These are phyloP conservation scores for Auricularia heimuer DNA, from an alignment of 768 basidiomycete genomes.

Conservation along the genomic window DNA sequence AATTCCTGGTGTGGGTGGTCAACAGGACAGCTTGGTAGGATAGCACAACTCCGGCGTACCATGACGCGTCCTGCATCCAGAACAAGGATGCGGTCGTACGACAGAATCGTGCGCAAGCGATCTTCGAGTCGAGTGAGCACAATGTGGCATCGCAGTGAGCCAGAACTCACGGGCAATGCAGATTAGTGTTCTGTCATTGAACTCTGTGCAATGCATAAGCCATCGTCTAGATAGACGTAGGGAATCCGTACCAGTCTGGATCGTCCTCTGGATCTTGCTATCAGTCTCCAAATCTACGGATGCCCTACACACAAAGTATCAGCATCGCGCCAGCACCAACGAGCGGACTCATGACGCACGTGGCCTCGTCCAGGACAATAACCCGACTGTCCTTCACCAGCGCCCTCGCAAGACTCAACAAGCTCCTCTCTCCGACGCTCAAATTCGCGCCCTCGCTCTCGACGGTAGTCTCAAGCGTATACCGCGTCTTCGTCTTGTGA, in stretches of 20 bases:
- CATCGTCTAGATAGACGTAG: too few species aligned
- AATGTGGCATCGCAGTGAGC: not conserved
- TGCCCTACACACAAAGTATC: constrained; percentile 28
- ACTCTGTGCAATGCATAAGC: constrained; percentile 26
- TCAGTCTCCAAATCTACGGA: constrained; percentile 88
- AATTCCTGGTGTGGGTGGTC: constrained; percentile 15
- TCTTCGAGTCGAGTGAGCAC: constrained; percentile 32
- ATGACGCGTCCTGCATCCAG: constrained; percentile 72
- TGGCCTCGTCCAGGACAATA: constrained; percentile 85
- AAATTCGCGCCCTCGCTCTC: constrained; percentile 84
- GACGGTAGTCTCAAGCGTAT: constrained; percentile 73
- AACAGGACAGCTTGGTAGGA: not conserved
- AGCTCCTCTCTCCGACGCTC: constrained; percentile 70
- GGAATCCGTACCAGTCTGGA: constrained; percentile 32
- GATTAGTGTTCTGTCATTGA: constrained; percentile 72
- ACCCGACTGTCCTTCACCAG: constrained; percentile 79
- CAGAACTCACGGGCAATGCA: constrained; percentile 70
- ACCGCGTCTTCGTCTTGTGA: constrained; percentile 36
- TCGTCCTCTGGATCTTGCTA: constrained; percentile 83
- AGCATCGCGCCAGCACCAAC: not conserved
- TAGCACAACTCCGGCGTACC: constrained; percentile 29
- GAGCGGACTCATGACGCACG: constrained; percentile 26
- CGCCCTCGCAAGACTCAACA: constrained; percentile 83
- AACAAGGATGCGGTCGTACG: constrained; percentile 83
- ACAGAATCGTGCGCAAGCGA: constrained; percentile 77